Percentiles rank a stretch among this genome's conserved stretches.
phyloP scores from a whole-genome alignment of 2,329 filamentous ascomycete genomes.

The Alternaria postmessia region DNA sequence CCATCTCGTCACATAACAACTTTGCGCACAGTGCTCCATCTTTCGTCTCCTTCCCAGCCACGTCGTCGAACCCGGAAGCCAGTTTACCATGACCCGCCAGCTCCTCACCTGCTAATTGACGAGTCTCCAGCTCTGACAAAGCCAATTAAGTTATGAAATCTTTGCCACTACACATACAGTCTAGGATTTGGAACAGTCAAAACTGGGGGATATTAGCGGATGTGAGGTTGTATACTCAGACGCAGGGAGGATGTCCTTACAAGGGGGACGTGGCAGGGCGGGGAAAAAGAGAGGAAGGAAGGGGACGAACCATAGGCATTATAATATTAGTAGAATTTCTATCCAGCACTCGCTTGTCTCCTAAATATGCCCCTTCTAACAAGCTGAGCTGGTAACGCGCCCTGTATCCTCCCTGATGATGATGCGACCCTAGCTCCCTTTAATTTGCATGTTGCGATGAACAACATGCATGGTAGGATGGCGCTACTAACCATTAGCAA shows the following conservation, averaged over 20 bases:
- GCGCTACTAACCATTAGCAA: not conserved
- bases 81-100: not conserved
- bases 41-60: not conserved
- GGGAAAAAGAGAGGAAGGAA: not conserved
- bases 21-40: not conserved
- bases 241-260: not conserved
- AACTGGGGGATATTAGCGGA: not conserved
- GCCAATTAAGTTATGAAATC: not conserved
- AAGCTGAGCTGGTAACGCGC: not conserved
- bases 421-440: not conserved
- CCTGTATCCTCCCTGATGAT: not conserved
- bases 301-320: not conserved
- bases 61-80: not conserved
- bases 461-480: not conserved
- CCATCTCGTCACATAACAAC: not conserved
- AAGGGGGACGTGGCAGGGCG: not conserved
- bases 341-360: not conserved
- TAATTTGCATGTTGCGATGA: not conserved
- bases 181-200: not conserved
- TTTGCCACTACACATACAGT: not conserved
- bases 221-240: not conserved
- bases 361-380: not conserved
- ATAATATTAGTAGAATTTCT: not conserved
- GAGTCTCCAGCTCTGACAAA: too few relatives aligned
- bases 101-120: not conserved